phyloP scores from a whole-genome alignment of 2,329 filamentous ascomycete genomes.

The Claviceps sp. region DNA sequence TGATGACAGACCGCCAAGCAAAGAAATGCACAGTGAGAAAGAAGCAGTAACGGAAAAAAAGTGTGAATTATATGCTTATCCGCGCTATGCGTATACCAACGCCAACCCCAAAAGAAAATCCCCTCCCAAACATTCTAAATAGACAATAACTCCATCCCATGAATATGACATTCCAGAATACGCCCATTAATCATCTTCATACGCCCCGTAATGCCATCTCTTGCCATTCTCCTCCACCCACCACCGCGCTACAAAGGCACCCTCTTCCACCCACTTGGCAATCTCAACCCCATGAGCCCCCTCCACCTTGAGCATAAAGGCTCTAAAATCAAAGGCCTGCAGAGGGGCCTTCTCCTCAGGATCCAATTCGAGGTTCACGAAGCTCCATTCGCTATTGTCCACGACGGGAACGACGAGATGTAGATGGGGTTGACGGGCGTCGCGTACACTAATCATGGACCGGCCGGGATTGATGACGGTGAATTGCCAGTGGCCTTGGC shows the following conservation, averaged over 20 bases:
- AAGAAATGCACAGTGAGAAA: no score
- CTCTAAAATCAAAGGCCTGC: conserved; percentile 13
- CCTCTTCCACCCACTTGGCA: conserved; percentile 20
- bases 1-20: no score
- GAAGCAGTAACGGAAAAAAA: no score
- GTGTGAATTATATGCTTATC: no score
- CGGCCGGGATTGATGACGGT: conserved; percentile 21
- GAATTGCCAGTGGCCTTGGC: conserved; percentile 20
- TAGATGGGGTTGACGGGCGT: conserved; percentile 16
- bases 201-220: conserved; percentile 17
- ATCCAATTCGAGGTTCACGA: conserved; percentile 16
- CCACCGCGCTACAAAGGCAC: conserved; percentile 20
- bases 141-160: no score
- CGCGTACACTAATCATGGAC: conserved; percentile 20
- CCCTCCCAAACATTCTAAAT: no score
- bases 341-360: conserved; percentile 15
- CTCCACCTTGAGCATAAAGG: conserved; percentile 11
- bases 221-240: conserved; percentile 22
- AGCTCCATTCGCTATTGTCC: conserved; percentile 18
- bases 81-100: no score
- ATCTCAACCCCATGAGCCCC: conserved; percentile 11
- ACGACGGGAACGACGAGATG: conserved; percentile 20
- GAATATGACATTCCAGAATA: no score
- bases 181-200: background rate
- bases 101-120: no score